Evolutionary conservation across 2,329 filamentous ascomycete species (phyloP).

Genomic region (Dactylellina cionopaga): DNA sequence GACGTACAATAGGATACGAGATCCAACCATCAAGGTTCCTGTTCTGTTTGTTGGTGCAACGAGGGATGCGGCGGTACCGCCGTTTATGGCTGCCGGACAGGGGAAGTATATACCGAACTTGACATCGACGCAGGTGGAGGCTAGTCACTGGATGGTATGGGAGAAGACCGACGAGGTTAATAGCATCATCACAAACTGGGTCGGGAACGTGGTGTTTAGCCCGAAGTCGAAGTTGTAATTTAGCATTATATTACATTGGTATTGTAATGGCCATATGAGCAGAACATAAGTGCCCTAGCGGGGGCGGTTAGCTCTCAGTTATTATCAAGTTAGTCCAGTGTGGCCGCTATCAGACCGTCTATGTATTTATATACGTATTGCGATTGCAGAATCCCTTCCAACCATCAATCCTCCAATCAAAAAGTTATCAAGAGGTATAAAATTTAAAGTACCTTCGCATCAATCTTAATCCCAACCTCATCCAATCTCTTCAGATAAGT

Average conservation of each 20-base stretch:
- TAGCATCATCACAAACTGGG: conserved; percentile 72
- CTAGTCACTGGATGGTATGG: conserved; percentile 84
- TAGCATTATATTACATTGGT: background rate
- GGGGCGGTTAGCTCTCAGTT: no score
- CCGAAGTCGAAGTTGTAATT: conserved; percentile 52
- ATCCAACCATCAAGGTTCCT: conserved; percentile 68
- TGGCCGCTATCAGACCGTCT: no score
- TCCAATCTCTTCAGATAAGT: conserved; percentile 63
- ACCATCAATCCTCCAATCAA: background rate
- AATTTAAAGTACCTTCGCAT: conserved; percentile 54
- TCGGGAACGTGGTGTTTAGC: conserved; percentile 65
- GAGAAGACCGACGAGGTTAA: conserved; percentile 79
- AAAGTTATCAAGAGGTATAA: no score
- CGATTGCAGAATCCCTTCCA: no score
- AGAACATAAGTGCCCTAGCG: no score
- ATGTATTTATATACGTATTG: no score
- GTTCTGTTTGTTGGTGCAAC: conserved; percentile 79
- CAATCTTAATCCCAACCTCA: conserved; percentile 62
- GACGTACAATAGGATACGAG: conserved; percentile 50
- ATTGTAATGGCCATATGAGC: background rate
- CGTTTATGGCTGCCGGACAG: conserved; percentile 77
- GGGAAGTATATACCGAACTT: conserved; percentile 72
- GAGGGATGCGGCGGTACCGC: conserved; percentile 76
- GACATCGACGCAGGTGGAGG: conserved; percentile 72
- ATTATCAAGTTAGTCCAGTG: no score